Conservation (phyloP, 305 asterid genomes). For the Fraxinus xanthoxyloides region DNA sequence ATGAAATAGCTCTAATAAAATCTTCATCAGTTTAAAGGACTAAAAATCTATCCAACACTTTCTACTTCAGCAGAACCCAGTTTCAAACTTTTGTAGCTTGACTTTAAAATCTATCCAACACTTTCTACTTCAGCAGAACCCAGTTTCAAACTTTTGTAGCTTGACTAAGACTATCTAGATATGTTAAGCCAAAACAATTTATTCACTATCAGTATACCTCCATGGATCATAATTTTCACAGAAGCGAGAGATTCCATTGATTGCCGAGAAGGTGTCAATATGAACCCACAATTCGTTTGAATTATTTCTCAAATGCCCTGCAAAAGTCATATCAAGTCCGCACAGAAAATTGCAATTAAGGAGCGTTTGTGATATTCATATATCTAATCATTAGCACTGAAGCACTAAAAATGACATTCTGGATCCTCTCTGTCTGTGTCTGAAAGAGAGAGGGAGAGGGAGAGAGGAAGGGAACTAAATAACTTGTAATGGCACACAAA, state of each 20-base stretch:
- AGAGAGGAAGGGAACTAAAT: background rate
- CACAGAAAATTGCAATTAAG: background rate
- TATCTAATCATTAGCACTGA: background rate
- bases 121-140: background rate
- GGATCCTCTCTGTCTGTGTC: background rate
- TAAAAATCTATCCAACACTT: conserved; percentile 1
- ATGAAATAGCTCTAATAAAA: background rate
- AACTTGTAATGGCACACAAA: background rate
- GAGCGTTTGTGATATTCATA: conserved; percentile 3
- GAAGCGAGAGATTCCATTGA: conserved; percentile 95
- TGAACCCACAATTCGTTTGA: conserved; percentile 73
- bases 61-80: background rate
- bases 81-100: conserved; percentile 13
- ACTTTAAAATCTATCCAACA: too few species aligned
- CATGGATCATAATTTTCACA: conserved; percentile 72
- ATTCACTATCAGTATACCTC: conserved; percentile 47
- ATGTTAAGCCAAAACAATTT: conserved; percentile 9
- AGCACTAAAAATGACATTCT: conserved; percentile 6
- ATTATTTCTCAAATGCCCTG: conserved; percentile 52
- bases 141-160: conserved; percentile 11
- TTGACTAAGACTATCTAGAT: conserved; percentile 9
- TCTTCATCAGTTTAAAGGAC: background rate
- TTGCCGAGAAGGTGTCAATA: conserved; percentile 85
- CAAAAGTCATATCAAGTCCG: conserved; percentile 22
- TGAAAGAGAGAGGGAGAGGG: background rate